phyloP scores from a whole-genome alignment of 2,329 filamentous ascomycete species.

The Fusarium subtropicale region DNA sequence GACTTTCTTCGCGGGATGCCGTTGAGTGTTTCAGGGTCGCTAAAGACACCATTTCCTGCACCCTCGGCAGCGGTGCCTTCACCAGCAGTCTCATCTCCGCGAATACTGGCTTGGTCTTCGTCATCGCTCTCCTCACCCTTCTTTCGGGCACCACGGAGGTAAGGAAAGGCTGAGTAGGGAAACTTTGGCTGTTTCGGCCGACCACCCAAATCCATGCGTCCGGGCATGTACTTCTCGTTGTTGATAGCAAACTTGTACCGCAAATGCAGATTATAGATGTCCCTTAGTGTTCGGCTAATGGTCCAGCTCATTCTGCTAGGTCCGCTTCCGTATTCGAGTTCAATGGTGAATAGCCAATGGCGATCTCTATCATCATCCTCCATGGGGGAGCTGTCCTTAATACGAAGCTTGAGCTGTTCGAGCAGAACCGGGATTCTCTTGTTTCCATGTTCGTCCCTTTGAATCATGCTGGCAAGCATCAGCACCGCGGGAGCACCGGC shows the following conservation, averaged over 20 bases:
- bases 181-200: slow-evolving; percentile 89
- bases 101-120: slow-evolving; percentile 64
- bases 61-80: slow-evolving; percentile 72
- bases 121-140: slow-evolving; percentile 85
- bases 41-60: slow-evolving; percentile 63
- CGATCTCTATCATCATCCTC: slow-evolving; percentile 73
- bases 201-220: slow-evolving; percentile 72
- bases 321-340: slow-evolving; percentile 95
- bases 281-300: slow-evolving; percentile 84
- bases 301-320: slow-evolving; percentile 97
- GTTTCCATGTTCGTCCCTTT: slow-evolving; percentile 95
- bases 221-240: slow-evolving; percentile 83
- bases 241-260: slow-evolving; percentile 91
- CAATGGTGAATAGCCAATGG: slow-evolving; percentile 89
- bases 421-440: slow-evolving; percentile 94
- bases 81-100: slow-evolving; percentile 59
- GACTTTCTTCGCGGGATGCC: slow-evolving; percentile 60
- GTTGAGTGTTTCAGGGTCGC: slow-evolving; percentile 50
- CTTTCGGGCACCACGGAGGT: slow-evolving; percentile 82
- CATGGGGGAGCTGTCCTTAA: slow-evolving; percentile 81
- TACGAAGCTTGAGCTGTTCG: slow-evolving; percentile 90
- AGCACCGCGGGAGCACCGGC: slow-evolving; percentile 93
- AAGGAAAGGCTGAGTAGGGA: slow-evolving; percentile 88
- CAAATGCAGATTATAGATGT: slow-evolving; percentile 92
- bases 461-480: slow-evolving; percentile 97